Percentiles rank a stretch among this genome's conserved stretches.
phyloP scores from a whole-genome alignment of 208 protist genomes.

The Wallacemonas sp. region DNA sequence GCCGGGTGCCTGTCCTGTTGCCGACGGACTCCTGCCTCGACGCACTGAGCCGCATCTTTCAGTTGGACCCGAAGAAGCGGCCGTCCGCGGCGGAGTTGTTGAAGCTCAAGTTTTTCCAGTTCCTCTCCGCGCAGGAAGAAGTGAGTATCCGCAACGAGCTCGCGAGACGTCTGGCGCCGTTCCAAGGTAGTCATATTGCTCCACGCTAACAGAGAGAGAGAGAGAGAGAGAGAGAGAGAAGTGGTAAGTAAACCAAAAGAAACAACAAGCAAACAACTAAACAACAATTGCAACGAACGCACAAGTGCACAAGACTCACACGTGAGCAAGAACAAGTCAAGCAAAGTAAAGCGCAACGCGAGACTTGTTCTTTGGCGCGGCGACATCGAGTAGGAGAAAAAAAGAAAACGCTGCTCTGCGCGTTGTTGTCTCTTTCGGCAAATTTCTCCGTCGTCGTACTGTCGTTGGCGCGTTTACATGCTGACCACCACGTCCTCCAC shows the following conservation, averaged over 20 bases:
- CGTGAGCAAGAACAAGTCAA: too few species aligned
- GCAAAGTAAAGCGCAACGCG: too few species aligned
- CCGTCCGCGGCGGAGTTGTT: slow-evolving; percentile 78
- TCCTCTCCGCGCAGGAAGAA: slow-evolving; percentile 25
- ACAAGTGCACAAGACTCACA: too few species aligned
- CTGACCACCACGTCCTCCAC: too few species aligned
- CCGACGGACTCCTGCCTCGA: slow-evolving; percentile 69
- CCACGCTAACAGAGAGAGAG: not conserved
- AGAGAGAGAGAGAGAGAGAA: not conserved
- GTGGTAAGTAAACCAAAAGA: not conserved
- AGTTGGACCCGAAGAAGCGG: slow-evolving; percentile 66
- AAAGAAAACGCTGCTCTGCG: too few species aligned
- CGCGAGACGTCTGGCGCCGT: slow-evolving; percentile 24
- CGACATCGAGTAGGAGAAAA: too few species aligned
- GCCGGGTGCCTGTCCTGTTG: slow-evolving; percentile 24
- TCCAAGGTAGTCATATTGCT: slow-evolving; percentile 35
- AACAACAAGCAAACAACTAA: not conserved
- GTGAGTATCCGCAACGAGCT: slow-evolving; percentile 25
- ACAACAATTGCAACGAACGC: too few species aligned
- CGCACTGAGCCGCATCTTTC: slow-evolving; percentile 73
- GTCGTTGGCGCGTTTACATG: too few species aligned
- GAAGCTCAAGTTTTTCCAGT: slow-evolving; percentile 76
- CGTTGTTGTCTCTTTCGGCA: too few species aligned
- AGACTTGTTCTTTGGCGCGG: too few species aligned
- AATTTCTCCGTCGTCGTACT: too few species aligned